Base-by-base conservation (phyloP, 352 stramenopile genomes). In the Globisporangium paroecandrum region DNA sequence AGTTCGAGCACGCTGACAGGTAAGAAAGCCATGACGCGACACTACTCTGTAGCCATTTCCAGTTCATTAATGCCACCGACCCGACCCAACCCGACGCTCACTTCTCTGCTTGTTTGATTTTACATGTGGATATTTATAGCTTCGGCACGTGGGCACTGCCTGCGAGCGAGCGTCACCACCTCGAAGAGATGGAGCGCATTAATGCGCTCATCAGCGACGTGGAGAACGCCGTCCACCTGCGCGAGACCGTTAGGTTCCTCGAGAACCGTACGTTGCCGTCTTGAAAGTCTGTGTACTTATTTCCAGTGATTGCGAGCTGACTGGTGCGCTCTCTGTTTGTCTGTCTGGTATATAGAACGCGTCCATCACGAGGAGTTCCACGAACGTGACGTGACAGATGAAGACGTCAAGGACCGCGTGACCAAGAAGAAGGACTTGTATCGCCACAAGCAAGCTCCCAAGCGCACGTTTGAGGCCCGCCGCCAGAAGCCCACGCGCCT, bases 121-220 rank as follows among this genome's bases (percentile, higher is more conserved):
- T 18, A 25, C 62, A 1, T 25, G 27, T 36, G 46, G 24, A 4
- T 29, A 49, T 49, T 7, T 3, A 8, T 20, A 73, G 65, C 34
- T 78, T 78, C 36, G 74, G 49, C 36, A 76, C 76, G 9, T 62
- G 65, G 65, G 59, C 76, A 29, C 73, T 93, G 54, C 78, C 84
- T 18, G 53, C 73, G 27, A 79, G 72, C 20, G 84, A 93, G 65
- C 82, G 77, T 51, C 74, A 85, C 53, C 79, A 88, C 22, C 64
- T 93, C 4, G 74, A 87, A 58, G 82, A 93, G 68, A 93, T 93
- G 84, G 81, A 93, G 51, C 81, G 79, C 57, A 74, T 90, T 57
- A 93, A 93, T 65, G 32, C 74, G 51, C 79, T 93, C 36, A 90
- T 93, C 69, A 73, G 83, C 43, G 81, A 91, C 57, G 77, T 93